Base-by-base conservation (phyloP, 2,329 filamentous ascomycete species). In the Alternaria ethzedia region DNA sequence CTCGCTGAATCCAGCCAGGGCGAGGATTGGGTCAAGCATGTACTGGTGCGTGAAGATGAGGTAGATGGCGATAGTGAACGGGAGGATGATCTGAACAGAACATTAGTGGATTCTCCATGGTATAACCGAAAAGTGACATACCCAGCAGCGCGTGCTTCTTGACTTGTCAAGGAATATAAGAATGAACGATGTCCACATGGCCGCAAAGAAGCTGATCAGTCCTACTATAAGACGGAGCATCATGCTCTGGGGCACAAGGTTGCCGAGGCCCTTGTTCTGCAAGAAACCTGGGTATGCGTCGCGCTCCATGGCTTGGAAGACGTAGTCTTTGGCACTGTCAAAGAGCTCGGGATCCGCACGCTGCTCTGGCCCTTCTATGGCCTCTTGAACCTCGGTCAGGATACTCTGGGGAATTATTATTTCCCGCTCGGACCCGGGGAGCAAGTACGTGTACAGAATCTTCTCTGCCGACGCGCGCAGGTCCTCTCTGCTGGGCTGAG, bases 281-380 rank as follows among this genome's bases (percentile, higher is more conserved):
- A 99, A 86, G 82, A 99, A 99, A 1, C 95, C 95, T 1, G 96
- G 96, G 78, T 97, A 99, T n/a, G 96, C 96, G 82, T 99, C 96
- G 59, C 96, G 89, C 82, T 99, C 96, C 96, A 99, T 99, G 32
- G 96, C 96, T 82, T 99, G 96, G 81, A 98, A 99, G 66, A 98
- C 96, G 79, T 98, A 99, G 83, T 99, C 96, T 84, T 99, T 99
- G 58, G 96, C 96, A 20, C 93, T 90, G 78, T 98, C 96, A 74
- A 99, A 99, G 12, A 99, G 91, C 80, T 99, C 96, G 0, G 96
- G 96, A 77, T 99, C 96, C 74, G 98, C 96, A 72, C 96, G 90
- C 49, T 93, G 93, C 68, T 93, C 90, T 1, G 74, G 72, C 70
- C 95, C 91, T 81, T 99, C 96, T 67, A 99, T 96, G 13, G 93